Evolutionary conservation across 352 stramenopile genomes (phyloP), one percentile per base, ranked within the genome.

Genomic region (Phytophthora meadii): DNA sequence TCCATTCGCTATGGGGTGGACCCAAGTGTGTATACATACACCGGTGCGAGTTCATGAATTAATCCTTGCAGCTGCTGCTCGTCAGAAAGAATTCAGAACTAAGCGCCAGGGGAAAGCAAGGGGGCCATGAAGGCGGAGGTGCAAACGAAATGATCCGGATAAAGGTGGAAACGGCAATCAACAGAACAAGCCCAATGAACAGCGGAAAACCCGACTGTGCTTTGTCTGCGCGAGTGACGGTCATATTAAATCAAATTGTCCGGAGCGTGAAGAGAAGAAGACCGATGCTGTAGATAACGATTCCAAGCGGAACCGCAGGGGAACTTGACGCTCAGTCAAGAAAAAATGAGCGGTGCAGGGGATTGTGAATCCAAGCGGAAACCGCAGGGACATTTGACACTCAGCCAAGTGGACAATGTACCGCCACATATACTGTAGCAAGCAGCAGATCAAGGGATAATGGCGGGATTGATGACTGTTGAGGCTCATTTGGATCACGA

Each of bases 1-100:
- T 48, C 39, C n/a, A 59, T 59, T 22, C 28, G 30, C 24, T 51
- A 59, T 12, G 27, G 39, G 11, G 52, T 9, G 37, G 52, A 59
- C 12, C 37, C 39, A 5, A 62, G 44, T 10, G 17, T 54, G 30
- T 48, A 49, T 17, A 54, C 44, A 30, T 17, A 54, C 44, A 30
- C 54, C 44, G 4, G 46, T n/a, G 11, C 36, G 25, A 24, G 54
- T 62, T 40, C 44, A 44, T 11, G 32, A 42, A 42, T 19, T 19
- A 11, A 42, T 42, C 19, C 36, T 42, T 42, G 36, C 36, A 19
- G 36, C 36, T n/a, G 54, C 32, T 28, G 44, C 44, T 9, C 10
- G 54, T 48, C 44, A 62, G 24, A 44, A 36, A 3, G 54, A 52
- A 15, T 46, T 61, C 28, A 9, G 28, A 32, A 7, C 30, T 7